Evolutionary conservation across 78 protist species (phyloP).

Genomic region (Cavenderia fasciculata): DNA sequence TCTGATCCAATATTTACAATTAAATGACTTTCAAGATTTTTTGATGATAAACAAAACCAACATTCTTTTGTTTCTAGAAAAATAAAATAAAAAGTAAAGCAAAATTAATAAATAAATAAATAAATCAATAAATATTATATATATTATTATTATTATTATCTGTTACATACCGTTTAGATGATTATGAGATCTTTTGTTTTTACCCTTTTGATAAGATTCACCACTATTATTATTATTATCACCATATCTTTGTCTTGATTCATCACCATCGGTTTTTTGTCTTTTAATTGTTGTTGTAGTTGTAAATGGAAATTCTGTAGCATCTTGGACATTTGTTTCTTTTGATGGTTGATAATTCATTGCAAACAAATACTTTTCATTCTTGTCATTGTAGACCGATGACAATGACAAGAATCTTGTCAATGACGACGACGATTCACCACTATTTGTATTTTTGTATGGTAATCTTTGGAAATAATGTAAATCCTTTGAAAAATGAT

Average conservation of each 20-base stretch:
- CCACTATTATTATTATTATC: neutral
- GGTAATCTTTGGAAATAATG: conserved; percentile 55
- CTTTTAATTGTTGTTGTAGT: neutral
- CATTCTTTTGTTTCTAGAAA: conserved; percentile 24
- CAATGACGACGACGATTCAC: conserved; percentile 1
- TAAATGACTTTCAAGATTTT: conserved; percentile 69
- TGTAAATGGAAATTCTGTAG: conserved; percentile 45
- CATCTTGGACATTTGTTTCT: conserved; percentile 19
- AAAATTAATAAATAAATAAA: too few relatives aligned
- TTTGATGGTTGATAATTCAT: conserved; percentile 69
- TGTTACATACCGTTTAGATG: too few relatives aligned
- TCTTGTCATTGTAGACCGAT: conserved; percentile 50
- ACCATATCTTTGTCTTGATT: neutral
- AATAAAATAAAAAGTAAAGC: too few relatives aligned
- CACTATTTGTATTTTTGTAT: neutral
- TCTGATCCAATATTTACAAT: conserved; percentile 52
- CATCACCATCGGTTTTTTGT: neutral
- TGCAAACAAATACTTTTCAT: conserved; percentile 66
- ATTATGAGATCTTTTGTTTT: neutral
- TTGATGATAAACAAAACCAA: conserved; percentile 80
- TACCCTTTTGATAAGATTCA: neutral
- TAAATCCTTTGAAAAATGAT: conserved; percentile 59
- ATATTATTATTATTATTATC: too few relatives aligned
- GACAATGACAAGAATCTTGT: conserved; percentile 58
- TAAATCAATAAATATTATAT: too few relatives aligned